Base-by-base conservation (phyloP, 208 protist species). In the Trypanosomatidae sp. region DNA sequence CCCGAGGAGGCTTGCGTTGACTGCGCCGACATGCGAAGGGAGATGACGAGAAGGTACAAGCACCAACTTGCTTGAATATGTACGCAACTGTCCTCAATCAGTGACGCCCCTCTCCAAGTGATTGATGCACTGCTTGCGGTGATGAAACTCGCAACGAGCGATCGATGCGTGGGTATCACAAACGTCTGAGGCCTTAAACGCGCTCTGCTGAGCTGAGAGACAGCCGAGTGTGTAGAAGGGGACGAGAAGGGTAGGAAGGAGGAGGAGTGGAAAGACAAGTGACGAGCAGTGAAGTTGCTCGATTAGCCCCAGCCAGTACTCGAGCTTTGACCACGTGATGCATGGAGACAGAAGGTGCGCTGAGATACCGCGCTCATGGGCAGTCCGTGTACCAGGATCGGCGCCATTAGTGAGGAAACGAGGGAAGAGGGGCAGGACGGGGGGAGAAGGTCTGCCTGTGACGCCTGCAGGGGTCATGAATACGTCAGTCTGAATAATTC, bases 21-120 rank as follows among this genome's bases (percentile, higher is more conserved):
- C 17, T 58, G 22, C 2, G 66, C 46, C 28, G 67, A 36, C 71
- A 82, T 77, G 19, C 10, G 19, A 56, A 28, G 30, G 28, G 30
- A 30, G 15, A 46, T 4, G 2, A 30, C 15, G 22, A 33, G 58
- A 22, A 30, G 19, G 39, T 41, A 2, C 53, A 59, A 59, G 53
- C 25, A 17, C 53, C 53, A 33, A n/a, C 25, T 59, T 33, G 25
- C 7, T 2, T 59, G 3, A 33, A 36, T n/a, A 59, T 33, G 53
- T 28, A 13, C 3, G 25, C 2, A 25, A 5, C 8, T 55, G 53
- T 36, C 25, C 25, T 36, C 1, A 33, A 59, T 4, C 25, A 33
- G 33, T 59, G 25, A 17, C 53, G 3, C 1, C 25, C 4, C 53
- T 33, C 53, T 33, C 25, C 22, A 33, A 59, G 53, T 25, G 25